Base-by-base conservation (phyloP, 805 yeast species). In the Vanderwaltozyma verrucispora region DNA sequence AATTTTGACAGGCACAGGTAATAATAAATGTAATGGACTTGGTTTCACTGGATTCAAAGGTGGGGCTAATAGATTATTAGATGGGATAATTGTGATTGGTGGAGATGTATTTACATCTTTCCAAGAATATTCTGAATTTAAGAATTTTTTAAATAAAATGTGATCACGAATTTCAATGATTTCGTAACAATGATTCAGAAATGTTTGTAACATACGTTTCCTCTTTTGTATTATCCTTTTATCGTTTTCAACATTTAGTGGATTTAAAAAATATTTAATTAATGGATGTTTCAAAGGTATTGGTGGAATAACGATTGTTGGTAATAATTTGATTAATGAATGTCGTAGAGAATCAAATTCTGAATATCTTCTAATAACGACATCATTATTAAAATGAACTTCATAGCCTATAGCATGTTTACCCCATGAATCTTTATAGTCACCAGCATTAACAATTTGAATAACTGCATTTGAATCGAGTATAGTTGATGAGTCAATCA, bases 41-140 rank as follows among this genome's bases (percentile, higher is more conserved):
- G 78, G 73, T 44, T 70, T 51, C 19, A 71, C 56, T 3, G 87
- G 82, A 38, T 72, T 66, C 23, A 72, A 51, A 1, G 87, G 85
- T 4, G 85, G 80, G 4, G 75, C 75, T 45, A 72, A 60, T 36
- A 81, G 48, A 45, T 71, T 61, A 54, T 74, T 56, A 46, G 66
- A 51, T 32, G 86, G 75, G 37, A 81, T 56, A 11, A 64, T 59
- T 3, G 71, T 61, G 14, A 78, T 66, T 3, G 77, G 80, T 12
- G 80, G 77, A 3, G 73, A 55, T 32, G 60, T 62, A 35, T 80
- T 50, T 2, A 75, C 94, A 51, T 88, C 95, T 18, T 71, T 67
- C 89, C 96, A 92, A 46, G 74, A 72, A 11, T 84, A 75, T 42
- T 80, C 80, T 6, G 97, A 95, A 53, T 87, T 92, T 39, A 92